Conservation (phyloP, 352 stramenopile genomes). For the Phytopythium mirpurense region DNA sequence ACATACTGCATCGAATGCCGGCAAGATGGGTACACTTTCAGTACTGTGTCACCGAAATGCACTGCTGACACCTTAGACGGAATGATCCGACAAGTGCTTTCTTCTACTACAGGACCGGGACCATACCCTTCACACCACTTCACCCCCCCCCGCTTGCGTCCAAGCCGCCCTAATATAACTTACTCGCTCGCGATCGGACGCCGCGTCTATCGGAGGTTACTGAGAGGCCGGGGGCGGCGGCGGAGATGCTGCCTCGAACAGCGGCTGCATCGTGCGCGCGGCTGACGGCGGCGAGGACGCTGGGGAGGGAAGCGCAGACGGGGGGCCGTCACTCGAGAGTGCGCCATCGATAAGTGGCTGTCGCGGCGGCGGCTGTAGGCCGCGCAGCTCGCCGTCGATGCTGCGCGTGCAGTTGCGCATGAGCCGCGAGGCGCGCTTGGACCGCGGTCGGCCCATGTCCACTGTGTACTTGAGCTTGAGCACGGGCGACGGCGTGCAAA, state of each 20-base stretch:
- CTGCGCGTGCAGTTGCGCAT: constrained; percentile 40
- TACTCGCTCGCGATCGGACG: not conserved
- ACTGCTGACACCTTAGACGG: too few species aligned
- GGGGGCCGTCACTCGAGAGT: not conserved
- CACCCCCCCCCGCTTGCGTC: too few species aligned
- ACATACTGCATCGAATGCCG: too few species aligned
- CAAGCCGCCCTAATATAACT: too few species aligned
- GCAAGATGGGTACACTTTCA: too few species aligned
- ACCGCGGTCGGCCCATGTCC: constrained; percentile 65
- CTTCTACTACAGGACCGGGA: too few species aligned
- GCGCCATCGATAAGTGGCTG: not conserved
- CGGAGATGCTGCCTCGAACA: constrained; percentile 3
- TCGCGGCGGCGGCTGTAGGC: constrained; percentile 7
- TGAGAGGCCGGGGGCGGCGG: not conserved
- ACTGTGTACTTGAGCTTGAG: constrained; percentile 76
- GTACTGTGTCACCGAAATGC: too few species aligned
- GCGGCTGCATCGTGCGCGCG: constrained; percentile 2
- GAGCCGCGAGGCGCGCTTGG: constrained; percentile 49
- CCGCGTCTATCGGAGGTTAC: not conserved
- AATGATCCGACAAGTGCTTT: too few species aligned
- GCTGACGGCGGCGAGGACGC: not conserved
- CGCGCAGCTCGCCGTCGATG: constrained; percentile 50
- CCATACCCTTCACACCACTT: too few species aligned
- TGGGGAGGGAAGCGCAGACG: not conserved
- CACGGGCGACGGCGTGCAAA: constrained; percentile 78